Evolutionary conservation across 805 yeast species (phyloP), one percentile per base, ranked within the genome.

Genomic region (Phaffomyces thermotolerans): DNA sequence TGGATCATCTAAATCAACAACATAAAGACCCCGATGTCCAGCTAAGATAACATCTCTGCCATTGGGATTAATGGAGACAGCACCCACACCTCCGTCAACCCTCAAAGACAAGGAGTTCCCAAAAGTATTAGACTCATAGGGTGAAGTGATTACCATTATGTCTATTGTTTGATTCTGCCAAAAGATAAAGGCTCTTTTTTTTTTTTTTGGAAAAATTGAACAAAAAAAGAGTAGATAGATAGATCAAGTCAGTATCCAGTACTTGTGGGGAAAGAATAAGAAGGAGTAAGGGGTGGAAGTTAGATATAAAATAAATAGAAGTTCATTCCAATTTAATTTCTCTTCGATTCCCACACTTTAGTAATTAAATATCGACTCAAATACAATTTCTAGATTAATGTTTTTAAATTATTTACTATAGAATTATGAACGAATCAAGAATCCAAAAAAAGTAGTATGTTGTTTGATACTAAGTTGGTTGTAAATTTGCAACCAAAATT

Each of bases 21-120:
- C 79, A 60, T 81, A 85, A 13, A 93, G 69, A 0, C 99, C 99
- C 43, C 81, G 72, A 24, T 86, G 72, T 24, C 52, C 90, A 0
- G 98, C 99, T 27, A 93, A 65, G 3, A 87, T 98, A 7, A 89
- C 95, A 59, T 93, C 98, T 50, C 98, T 67, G 4, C 97, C 96
- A 39, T 82, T 79, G 8, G 96, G 96, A 41, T 88, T 79, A 14
- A 88, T 74, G 3, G 95, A 83, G 75, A 93, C 87, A 7, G 98
- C 88, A 42, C 93, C 88, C 45, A 90, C 84, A 39, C 95, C 86
- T 3, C 93, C 93, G 60, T 93, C 97, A 41, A 91, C 95, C 37
- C 93, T 68, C 36, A 91, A 63, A 42, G 93, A 83, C 43, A 91
- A 76, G 18, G 95, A 76, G 52, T 84, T 82, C 34, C 87, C 95